phyloP scores from a whole-genome alignment of 1,284 basidiomycete genomes.

The Cryptococcus wingfieldii region DNA sequence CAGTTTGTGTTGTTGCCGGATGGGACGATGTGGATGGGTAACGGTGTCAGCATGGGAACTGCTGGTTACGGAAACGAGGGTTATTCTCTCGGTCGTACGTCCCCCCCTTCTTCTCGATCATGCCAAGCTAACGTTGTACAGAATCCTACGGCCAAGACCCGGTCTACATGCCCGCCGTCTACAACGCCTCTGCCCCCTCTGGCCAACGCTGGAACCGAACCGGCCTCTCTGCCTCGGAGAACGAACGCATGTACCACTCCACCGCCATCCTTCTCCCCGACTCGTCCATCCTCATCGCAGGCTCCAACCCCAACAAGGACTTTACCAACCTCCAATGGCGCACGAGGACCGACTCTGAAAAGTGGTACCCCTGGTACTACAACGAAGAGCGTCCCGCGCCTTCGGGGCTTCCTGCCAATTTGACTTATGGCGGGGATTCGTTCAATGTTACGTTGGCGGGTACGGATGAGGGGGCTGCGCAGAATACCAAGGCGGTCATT shows the following conservation, averaged over 20 bases:
- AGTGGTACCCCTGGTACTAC: constrained; percentile 52
- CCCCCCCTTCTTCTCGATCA: not conserved
- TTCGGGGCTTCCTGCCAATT: constrained; percentile 27
- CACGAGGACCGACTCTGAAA: constrained; percentile 43
- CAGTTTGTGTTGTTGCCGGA: constrained; percentile 54
- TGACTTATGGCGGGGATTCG: constrained; percentile 67
- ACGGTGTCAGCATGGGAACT: constrained; percentile 71
- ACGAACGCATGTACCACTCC: constrained; percentile 82
- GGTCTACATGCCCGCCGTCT: constrained; percentile 51
- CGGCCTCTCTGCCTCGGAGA: constrained; percentile 57
- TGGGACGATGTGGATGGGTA: constrained; percentile 54
- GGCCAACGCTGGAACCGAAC: constrained; percentile 70
- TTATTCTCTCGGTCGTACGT: constrained; percentile 36
- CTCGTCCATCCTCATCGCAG: constrained; percentile 78
- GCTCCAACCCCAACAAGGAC: constrained; percentile 90
- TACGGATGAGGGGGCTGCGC: constrained; percentile 49
- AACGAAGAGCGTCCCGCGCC: constrained; percentile 64
- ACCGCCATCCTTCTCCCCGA: constrained; percentile 84
- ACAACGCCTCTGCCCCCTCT: constrained; percentile 60
- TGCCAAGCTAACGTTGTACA: not conserved
- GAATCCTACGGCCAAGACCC: constrained; percentile 47
- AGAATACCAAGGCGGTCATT: constrained; percentile 65
- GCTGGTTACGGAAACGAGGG: constrained; percentile 51
- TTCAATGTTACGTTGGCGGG: constrained; percentile 67
- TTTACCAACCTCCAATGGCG: constrained; percentile 50